Base-by-base conservation (phyloP, 495 filamentous ascomycete genomes). In the Ramalina peruviana region DNA sequence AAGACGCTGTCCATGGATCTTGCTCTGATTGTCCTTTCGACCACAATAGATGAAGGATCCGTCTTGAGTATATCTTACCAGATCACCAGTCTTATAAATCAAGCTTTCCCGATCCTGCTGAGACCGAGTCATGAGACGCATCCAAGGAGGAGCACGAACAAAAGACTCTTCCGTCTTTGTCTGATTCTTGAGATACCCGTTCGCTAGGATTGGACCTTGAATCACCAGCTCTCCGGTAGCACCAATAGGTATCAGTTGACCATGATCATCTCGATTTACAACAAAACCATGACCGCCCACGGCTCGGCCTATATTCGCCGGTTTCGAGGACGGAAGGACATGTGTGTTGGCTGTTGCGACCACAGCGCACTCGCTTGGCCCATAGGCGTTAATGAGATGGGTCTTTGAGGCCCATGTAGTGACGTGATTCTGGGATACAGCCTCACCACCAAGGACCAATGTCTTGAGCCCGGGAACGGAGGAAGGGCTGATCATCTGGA, bases 171-270 rank as follows among this genome's bases (percentile, higher is more conserved):
- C 67, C 3, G 71, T 74, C 26, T 79, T 82, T 51, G 69, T 67
- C 5, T 68, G 67, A 6, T 73, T 69, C 17, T 75, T 71, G 20
- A 82, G 67, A 47, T 83, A 84, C 0, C 72, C 76, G 3, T 72
- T 66, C 0, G 73, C 78, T 16, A 83, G 67, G 38, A 76, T 72
- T 33, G 75, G 72, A 3, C 80, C 80, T 58, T 81, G 76, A n/a
- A 86, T 61, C 4, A 81, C 57, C 47, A 85, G 62, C 55, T 86
- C 82, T n/a, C 82, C 82, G 3, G 79, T 65, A 12, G 70, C 65
- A 7, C 81, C 81, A 13, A 83, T 60, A 0, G 79, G 79, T 4
- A 77, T 63, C 2, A 86, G 70, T 0, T 66, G 60, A 50, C 82
- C 60, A 48, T 74, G 69, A 52, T 83, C 67, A 6, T 65, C 56